Base-by-base conservation (phyloP, 2,329 filamentous ascomycete genomes). In the Lachnellula cervina region DNA sequence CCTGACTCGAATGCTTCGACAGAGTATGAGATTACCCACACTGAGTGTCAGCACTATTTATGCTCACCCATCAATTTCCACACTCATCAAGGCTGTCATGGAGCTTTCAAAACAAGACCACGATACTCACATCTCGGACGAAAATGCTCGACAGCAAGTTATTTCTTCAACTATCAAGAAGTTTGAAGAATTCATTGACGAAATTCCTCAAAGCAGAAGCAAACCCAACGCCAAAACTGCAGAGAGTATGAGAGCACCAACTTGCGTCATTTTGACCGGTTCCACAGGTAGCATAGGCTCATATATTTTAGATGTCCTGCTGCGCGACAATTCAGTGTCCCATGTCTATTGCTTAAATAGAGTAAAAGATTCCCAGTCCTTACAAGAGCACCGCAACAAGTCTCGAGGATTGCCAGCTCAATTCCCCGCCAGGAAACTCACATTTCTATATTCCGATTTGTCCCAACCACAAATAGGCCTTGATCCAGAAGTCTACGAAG, bases 401-500 rank as follows among this genome's bases (percentile, higher is more conserved):
- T 74, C 74, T 0, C 75, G 76, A 7, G 74, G 75, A 0, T 69
- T 70, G 7, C 32, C n/a, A 42, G 64, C 63, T 1, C 59, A 71
- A 40, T 73, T 71, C 42, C 61, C 67, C 19, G 17, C 52, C 3
- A 40, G 46, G 6, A 72, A 76, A 42, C 80, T 75, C 73, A 2
- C 77, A 84, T 58, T 71, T 77, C 14, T 72, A 16, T 66, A 72
- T 0, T 65, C n/a, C n/a, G n/a, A n/a, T n/a, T n/a, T n/a, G n/a
- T n/a, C n/a, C n/a, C n/a, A n/a, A n/a, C n/a, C n/a, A n/a, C n/a
- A 71, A 7, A 72, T 86, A 0, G 82, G 81, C 0, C 71, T 87
- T 0, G 56, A 1, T 7, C 5, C 28, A 5, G 34, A 28, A 25
- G 19, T 28, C 2, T 57, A 58, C 40, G 13, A 46, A 1, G 23